Evolutionary conservation across 2,329 filamentous ascomycete species (phyloP).

Genomic region (Magnaporthiopsis poae): DNA sequence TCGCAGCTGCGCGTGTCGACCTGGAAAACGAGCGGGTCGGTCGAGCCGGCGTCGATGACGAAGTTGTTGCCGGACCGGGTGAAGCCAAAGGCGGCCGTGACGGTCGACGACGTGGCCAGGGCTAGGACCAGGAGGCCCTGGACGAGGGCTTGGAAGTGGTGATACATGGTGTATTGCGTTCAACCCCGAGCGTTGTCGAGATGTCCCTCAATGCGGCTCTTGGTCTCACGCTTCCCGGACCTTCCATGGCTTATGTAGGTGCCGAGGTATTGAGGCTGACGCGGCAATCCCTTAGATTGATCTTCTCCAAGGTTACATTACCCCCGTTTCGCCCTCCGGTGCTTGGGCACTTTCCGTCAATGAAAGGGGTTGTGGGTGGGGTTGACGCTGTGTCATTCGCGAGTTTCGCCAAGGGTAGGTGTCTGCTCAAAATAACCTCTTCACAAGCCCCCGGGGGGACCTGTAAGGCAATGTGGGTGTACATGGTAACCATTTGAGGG

Average conservation of each 20-base stretch:
- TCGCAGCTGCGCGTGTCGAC: slow-evolving; percentile 48
- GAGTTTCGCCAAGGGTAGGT: neutral
- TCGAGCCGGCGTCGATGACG: slow-evolving; percentile 37
- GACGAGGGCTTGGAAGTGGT: neutral
- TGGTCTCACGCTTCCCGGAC: neutral
- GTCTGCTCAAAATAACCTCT: neutral
- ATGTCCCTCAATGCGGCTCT: neutral
- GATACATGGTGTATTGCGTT: neutral
- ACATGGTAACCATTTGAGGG: too few species aligned
- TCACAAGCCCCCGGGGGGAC: too few species aligned
- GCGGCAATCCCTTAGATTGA: neutral
- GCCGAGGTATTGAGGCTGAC: neutral
- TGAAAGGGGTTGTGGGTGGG: neutral
- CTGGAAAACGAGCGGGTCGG: slow-evolving; percentile 40
- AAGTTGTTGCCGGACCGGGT: slow-evolving; percentile 31
- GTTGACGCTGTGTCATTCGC: neutral
- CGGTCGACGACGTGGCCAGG: slow-evolving; percentile 8
- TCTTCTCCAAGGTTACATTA: too few species aligned
- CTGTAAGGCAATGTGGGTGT: neutral
- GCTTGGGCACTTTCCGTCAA: too few species aligned
- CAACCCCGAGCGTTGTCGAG: neutral
- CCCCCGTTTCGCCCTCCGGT: neutral
- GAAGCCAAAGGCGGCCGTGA: slow-evolving; percentile 32
- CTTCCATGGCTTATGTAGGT: neutral
- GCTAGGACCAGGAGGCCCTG: slow-evolving; percentile 2